Percentiles rank a stretch among this genome's conserved stretches.
Conservation (phyloP, 1,139 yeast species). For the Lodderomyces metapsilosis region DNA sequence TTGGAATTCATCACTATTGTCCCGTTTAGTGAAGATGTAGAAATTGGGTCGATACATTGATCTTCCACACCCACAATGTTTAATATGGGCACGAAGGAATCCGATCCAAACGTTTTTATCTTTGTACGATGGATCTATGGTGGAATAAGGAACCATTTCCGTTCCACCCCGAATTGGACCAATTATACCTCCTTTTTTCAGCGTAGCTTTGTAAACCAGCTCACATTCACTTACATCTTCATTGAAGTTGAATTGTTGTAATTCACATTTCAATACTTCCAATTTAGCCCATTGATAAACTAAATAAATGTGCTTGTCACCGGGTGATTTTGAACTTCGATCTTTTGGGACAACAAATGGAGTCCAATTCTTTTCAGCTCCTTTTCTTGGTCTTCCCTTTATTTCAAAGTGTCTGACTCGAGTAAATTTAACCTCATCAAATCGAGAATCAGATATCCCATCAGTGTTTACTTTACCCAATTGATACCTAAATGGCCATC, state of each 20-base stretch:
- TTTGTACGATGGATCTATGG: background rate
- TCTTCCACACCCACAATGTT: constrained; percentile 36
- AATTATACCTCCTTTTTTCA: constrained; percentile 17
- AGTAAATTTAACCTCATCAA: constrained; percentile 21
- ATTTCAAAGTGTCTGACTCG: constrained; percentile 27
- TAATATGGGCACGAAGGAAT: constrained; percentile 37
- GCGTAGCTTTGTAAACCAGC: constrained; percentile 22
- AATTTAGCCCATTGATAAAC: constrained; percentile 40
- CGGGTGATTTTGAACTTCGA: constrained; percentile 14
- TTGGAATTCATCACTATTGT: constrained; percentile 21
- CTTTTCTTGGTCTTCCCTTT: constrained; percentile 14
- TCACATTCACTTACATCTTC: constrained; percentile 28
- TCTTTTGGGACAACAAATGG: constrained; percentile 32
- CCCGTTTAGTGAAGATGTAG: constrained; percentile 21
- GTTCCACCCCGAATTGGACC: constrained; percentile 44
- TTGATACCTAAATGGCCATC: constrained; percentile 34
- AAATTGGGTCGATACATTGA: constrained; percentile 38
- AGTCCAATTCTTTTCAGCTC: constrained; percentile 44
- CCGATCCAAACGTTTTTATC: constrained; percentile 31
- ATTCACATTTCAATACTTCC: constrained; percentile 34
- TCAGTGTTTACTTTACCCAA: constrained; percentile 28
- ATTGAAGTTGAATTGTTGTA: constrained; percentile 10
- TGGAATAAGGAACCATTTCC: constrained; percentile 23
- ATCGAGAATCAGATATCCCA: constrained; percentile 14
- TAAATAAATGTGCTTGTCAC: constrained; percentile 30